Evolutionary conservation across 2,329 filamentous ascomycete species (phyloP), one percentile per base, ranked within the genome.

Genomic region (Orbilia blumenaviensis): DNA sequence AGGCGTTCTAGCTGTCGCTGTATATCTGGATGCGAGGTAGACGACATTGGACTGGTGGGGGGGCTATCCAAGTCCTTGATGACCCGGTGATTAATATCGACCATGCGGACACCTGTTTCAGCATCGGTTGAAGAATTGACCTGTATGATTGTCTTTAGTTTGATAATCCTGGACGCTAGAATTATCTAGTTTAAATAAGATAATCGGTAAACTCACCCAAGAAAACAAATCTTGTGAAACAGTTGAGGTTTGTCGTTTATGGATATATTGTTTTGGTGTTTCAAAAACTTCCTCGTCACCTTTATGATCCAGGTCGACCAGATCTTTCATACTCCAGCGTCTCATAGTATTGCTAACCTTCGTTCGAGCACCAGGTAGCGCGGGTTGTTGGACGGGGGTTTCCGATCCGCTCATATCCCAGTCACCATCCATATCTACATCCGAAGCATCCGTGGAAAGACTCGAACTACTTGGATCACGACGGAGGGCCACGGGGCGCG

Each of bases 31-130:
- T 56, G 63, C 1, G 71, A 54, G 0, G 63, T 48, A 7, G 36
- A 56, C 23, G 56, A 58, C 64, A 68, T 48, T 0, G 71, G 71
- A 10, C 63, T 68, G 29, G 71, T 75, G 18, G 71, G 71, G 18
- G 68, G 63, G 56, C 71, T 75, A 6, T 75, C 71, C 3, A 75
- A n/a, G 25, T 68, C 71, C 27, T 67, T 60, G 7, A 75, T 18
- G 8, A 63, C 50, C 23, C 58, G 9, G 21, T 63, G 23, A 52
- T 58, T 50, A 6, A 67, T 46, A 10, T 62, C 56, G 10, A 67
- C 32, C 54, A 58, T 75, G 6, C 71, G 56, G 12, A 60, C 42
- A 10, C 62, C 71, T 10, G 62, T 62, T 18, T 75, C 71, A 16
- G 48, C 32, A 14, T 75, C 71, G 1, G 63, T 56, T 5, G 56